Conservation (phyloP, 2,329 filamentous ascomycete species). For the Boeremia lycopersici region DNA sequence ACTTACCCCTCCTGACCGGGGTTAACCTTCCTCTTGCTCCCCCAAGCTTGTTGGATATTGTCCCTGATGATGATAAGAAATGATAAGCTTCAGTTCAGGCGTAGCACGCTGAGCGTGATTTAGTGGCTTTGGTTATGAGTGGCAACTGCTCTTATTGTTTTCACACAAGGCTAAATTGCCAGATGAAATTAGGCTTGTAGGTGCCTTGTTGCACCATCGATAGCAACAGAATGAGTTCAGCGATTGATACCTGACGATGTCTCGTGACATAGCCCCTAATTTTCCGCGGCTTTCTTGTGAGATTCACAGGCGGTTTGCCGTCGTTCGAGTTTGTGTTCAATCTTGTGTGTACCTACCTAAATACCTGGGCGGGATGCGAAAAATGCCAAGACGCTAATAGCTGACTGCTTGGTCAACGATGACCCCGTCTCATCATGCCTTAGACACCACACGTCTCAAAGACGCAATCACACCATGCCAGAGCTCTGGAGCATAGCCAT, state of each 20-base stretch:
- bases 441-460: slow-evolving; percentile 28
- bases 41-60: slow-evolving; percentile 3
- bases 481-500: not conserved
- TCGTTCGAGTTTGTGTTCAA: too few species aligned
- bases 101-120: not conserved
- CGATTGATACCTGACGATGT: not conserved
- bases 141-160: not conserved
- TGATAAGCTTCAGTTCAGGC: not conserved
- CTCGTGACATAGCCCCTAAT: not conserved
- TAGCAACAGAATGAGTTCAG: not conserved
- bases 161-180: not conserved
- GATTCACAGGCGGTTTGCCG: too few species aligned
- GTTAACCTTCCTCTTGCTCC: slow-evolving; percentile 8
- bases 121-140: not conserved
- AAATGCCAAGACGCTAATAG: slow-evolving; percentile 2
- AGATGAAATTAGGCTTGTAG: not conserved
- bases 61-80: not conserved
- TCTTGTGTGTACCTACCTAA: too few species aligned
- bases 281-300: not conserved
- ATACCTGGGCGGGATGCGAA: too few species aligned
- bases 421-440: not conserved
- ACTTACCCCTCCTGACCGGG: slow-evolving; percentile 7
- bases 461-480: not conserved
- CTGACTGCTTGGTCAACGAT: not conserved
- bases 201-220: not conserved